Evolutionary conservation across 768 basidiomycete genomes (phyloP).

Genomic region (Pisolithus marmoratus): DNA sequence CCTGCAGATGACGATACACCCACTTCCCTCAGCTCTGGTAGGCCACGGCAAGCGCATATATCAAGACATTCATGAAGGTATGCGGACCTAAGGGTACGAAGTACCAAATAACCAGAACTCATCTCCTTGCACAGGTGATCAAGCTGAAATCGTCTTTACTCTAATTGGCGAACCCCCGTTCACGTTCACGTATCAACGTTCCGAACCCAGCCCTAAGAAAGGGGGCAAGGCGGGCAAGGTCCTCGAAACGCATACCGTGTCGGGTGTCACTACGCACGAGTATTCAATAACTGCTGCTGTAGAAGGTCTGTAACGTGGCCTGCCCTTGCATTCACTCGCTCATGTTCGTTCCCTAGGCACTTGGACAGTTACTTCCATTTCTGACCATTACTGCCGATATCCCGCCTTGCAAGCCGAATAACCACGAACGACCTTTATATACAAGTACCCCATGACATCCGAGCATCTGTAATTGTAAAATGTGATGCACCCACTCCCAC

Average conservation of each 20-base stretch:
- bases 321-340: neutral
- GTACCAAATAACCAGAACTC: neutral
- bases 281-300: conserved; percentile 91
- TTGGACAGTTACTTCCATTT: conserved; percentile 89
- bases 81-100: neutral
- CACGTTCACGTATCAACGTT: conserved; percentile 90
- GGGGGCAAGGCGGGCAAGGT: conserved; percentile 69
- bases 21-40: conserved; percentile 85
- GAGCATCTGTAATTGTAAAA: conserved; percentile 23
- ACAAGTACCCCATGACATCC: conserved; percentile 13
- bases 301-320: conserved; percentile 58
- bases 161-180: conserved; percentile 92
- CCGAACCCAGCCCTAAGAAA: conserved; percentile 64
- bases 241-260: conserved; percentile 89
- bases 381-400: conserved; percentile 87
- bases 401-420: conserved; percentile 57
- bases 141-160: conserved; percentile 90
- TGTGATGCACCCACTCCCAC: neutral
- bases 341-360: conserved; percentile 49
- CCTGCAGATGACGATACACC: conserved; percentile 66
- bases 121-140: conserved; percentile 52
- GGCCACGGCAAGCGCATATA: conserved; percentile 75
- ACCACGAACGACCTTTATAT: conserved; percentile 11
- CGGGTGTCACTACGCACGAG: conserved; percentile 62
- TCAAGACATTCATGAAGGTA: conserved; percentile 89